phyloP scores from a whole-genome alignment of 306 rosid genomes.

The Vigna nakashimae region DNA sequence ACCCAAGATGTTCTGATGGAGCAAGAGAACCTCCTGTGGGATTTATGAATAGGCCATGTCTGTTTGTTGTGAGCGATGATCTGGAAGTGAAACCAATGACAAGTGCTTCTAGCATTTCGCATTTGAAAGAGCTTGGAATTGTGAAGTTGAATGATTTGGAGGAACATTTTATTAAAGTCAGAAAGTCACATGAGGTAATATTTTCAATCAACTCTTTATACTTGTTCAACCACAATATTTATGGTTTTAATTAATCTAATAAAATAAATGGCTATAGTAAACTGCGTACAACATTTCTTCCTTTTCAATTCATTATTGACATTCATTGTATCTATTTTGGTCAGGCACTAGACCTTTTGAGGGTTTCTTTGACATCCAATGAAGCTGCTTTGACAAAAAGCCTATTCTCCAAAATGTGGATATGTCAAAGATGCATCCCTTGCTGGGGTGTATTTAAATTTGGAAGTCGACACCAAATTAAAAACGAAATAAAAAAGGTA shows the following conservation, averaged over 20 bases:
- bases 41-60: constrained; percentile 8
- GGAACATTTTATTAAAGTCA: neutral
- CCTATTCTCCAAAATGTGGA: neutral
- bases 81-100: neutral
- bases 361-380: neutral
- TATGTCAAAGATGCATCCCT: neutral
- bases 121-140: neutral
- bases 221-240: neutral
- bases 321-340: neutral
- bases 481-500: neutral
- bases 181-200: neutral
- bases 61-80: neutral
- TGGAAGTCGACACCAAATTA: neutral
- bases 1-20: neutral
- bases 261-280: neutral
- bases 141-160: neutral
- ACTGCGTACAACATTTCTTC: neutral
- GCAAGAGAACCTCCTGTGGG: neutral
- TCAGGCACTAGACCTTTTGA: constrained; percentile 2
- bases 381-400: neutral
- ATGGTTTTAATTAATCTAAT: neutral
- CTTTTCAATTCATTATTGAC: neutral
- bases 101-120: neutral
- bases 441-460: neutral
- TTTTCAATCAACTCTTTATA: neutral